phyloP scores from a whole-genome alignment of 2,329 filamentous ascomycete genomes.

The Penicillium expansum region DNA sequence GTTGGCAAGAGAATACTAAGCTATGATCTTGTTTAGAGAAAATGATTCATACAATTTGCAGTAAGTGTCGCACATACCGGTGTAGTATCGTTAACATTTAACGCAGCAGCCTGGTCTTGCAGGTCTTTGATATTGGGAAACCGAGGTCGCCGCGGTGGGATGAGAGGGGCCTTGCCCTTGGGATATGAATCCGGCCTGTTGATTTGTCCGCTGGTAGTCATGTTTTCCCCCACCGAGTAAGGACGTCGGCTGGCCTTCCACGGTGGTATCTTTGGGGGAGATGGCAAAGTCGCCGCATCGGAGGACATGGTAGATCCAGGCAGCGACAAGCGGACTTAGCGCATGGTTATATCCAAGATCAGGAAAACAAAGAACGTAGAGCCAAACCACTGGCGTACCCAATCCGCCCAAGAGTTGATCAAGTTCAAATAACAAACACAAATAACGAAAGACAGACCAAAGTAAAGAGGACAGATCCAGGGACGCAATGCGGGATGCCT shows the following conservation, averaged over 20 bases:
- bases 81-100: slow-evolving; percentile 33
- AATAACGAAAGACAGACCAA: slow-evolving; percentile 3
- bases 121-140: slow-evolving; percentile 43
- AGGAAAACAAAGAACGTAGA: neutral
- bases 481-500: slow-evolving; percentile 19
- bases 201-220: slow-evolving; percentile 29
- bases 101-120: slow-evolving; percentile 38
- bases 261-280: slow-evolving; percentile 34
- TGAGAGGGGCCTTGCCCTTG: slow-evolving; percentile 20
- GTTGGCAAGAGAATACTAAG: slow-evolving; percentile 34
- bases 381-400: neutral
- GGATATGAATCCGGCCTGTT: slow-evolving; percentile 26
- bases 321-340: slow-evolving; percentile 21
- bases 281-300: slow-evolving; percentile 39
- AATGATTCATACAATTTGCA: neutral
- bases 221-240: slow-evolving; percentile 28
- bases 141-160: slow-evolving; percentile 24
- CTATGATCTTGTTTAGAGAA: slow-evolving; percentile 29
- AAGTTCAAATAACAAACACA: slow-evolving; percentile 7
- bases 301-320: slow-evolving; percentile 36
- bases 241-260: slow-evolving; percentile 31
- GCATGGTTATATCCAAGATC: slow-evolving; percentile 23
- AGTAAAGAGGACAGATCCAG: slow-evolving; percentile 17
- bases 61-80: slow-evolving; percentile 22
- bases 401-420: neutral